Conservation (phyloP, 768 basidiomycete genomes). For the Macrolepiota albuminosa region DNA sequence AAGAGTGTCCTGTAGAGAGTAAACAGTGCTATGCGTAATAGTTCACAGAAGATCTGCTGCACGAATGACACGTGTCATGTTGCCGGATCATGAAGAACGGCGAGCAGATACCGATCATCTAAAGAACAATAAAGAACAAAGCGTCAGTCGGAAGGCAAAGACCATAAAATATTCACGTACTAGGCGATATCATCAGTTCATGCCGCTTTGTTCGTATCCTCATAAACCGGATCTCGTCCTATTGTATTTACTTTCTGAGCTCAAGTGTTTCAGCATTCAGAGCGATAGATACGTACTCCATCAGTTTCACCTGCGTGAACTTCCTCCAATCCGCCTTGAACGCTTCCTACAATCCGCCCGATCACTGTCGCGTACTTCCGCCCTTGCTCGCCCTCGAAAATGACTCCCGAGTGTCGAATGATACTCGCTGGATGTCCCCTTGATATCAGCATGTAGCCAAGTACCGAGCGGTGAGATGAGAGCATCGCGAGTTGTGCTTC, state of each 20-base stretch:
- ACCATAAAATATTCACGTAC: slow-evolving; percentile 35
- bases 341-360: slow-evolving; percentile 71
- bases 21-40: not conserved
- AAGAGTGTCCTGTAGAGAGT: slow-evolving; percentile 8
- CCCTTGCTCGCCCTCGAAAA: slow-evolving; percentile 84
- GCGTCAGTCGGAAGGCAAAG: not conserved
- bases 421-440: slow-evolving; percentile 70
- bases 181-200: slow-evolving; percentile 92
- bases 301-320: slow-evolving; percentile 42
- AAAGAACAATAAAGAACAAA: not conserved
- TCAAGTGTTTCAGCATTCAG: not conserved
- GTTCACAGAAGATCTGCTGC: not conserved
- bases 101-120: slow-evolving; percentile 81
- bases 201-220: slow-evolving; percentile 88
- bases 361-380: slow-evolving; percentile 69
- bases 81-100: slow-evolving; percentile 77
- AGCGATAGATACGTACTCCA: slow-evolving; percentile 15
- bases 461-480: slow-evolving; percentile 77
- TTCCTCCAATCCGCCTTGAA: slow-evolving; percentile 76
- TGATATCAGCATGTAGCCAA: slow-evolving; percentile 83
- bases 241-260: not conserved
- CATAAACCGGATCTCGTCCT: slow-evolving; percentile 89
- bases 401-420: slow-evolving; percentile 78
- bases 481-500: slow-evolving; percentile 72
- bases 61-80: slow-evolving; percentile 21